These are phyloP conservation scores for Boehmeria nivea DNA, from an alignment of 306 rosid species.

Conservation along the genomic window DNA sequence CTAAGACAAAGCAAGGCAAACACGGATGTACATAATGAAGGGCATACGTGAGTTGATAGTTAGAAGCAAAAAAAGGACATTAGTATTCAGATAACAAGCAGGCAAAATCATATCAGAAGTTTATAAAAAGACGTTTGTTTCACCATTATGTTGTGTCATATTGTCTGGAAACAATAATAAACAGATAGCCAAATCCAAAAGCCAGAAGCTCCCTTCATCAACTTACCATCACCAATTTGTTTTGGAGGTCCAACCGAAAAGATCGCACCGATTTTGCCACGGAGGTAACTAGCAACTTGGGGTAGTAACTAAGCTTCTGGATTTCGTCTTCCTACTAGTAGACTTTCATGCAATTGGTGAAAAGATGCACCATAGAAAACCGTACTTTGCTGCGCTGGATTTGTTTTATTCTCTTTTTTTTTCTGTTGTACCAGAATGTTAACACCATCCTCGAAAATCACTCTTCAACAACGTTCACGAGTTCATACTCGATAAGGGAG, in stretches of 20 bases:
- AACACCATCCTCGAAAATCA: conserved; percentile 27
- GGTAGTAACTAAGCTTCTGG: conserved; percentile 42
- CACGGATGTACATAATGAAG: too few relatives aligned
- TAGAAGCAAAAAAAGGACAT: background rate
- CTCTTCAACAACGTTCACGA: conserved; percentile 38
- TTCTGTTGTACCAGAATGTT: conserved; percentile 39
- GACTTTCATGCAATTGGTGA: conserved; percentile 26
- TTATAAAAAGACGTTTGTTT: conserved; percentile 15
- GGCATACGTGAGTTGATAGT: background rate
- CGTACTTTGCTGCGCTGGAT: conserved; percentile 39
- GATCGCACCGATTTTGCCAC: conserved; percentile 35
- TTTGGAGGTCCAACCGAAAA: conserved; percentile 34
- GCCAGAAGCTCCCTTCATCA: conserved; percentile 34
- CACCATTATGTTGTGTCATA: conserved; percentile 28
- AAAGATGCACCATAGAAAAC: conserved; percentile 33
- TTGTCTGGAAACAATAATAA: conserved; percentile 28
- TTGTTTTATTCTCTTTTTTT: conserved; percentile 45
- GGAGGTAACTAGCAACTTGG: conserved; percentile 33
- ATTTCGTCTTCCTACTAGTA: conserved; percentile 41
- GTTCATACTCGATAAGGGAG: conserved; percentile 38
- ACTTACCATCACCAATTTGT: conserved; percentile 33
- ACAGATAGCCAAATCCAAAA: conserved; percentile 39
- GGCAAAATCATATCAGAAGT: background rate
- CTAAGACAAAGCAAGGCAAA: too few relatives aligned
- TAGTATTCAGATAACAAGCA: background rate